Evolutionary conservation across 768 basidiomycete species (phyloP), one percentile per base, ranked within the genome.

Genomic region (Naganishia randhawae): DNA sequence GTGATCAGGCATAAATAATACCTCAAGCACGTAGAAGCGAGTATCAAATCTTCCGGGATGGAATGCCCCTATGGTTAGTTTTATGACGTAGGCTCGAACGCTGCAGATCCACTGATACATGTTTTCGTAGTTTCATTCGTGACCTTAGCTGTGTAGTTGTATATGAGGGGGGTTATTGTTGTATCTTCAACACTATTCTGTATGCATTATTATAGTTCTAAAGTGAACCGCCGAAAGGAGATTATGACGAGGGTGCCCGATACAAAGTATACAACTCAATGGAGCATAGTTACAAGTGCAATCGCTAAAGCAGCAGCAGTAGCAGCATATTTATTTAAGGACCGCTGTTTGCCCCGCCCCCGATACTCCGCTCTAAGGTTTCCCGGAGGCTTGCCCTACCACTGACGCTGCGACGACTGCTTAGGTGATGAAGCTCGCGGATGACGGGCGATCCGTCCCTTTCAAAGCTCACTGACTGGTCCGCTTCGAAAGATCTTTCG

Each of bases 341-440:
- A 41, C 37, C 39, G n/a, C 27, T 14, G 25, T 41, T n/a, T 13
- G 7, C 32, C 22, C n/a, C 57, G 41, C 57, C 39, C 16, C 39
- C 57, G 4, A 61, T 41, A 41, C 57, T 61, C 17, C 17, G n/a
- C 39, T 61, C 37, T 22, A 61, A 29, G 9, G 27, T 27, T 37
- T 61, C 57, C 19, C 37, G 57, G 29, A 61, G 57, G 19, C 57
- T 61, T 25, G 57, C 10, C 35, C 37, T 61, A 41, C 57, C 57
- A 22, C 57, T 61, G 22, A 61, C 57, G 41, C 57, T 61, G 14
- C 57, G 57, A 7, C 57, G 57, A 61, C 35, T 39, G 57, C 57
- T 61, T 27, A 61, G 27, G 8, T 39, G 37, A 8, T 39, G 57
- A 25, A 61, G 57, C 32, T 61, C 57, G 25, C 25, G 3, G 8